Evolutionary conservation across 345 rosid species (phyloP).

Genomic region (Schrenkiella parvula): DNA sequence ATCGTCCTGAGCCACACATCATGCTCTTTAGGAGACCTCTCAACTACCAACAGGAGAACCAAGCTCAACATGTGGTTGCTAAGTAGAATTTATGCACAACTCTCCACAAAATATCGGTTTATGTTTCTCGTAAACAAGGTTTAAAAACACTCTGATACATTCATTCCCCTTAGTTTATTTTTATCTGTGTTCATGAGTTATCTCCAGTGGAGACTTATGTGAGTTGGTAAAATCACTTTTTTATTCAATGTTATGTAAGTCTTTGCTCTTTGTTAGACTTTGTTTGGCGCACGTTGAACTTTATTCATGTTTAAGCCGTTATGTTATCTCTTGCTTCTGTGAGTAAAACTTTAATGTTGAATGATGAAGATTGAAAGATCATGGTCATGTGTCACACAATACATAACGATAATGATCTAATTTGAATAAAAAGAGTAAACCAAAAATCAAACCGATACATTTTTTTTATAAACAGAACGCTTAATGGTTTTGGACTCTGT

Average conservation of each 20-base stretch:
- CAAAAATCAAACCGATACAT: no score
- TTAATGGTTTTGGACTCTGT: no score
- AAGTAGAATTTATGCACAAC: slow-evolving; percentile 34
- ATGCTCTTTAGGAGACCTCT: slow-evolving; percentile 94
- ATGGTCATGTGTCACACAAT: no score
- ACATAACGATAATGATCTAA: no score
- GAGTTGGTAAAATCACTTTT: neutral
- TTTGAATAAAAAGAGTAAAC: no score
- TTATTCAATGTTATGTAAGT: neutral
- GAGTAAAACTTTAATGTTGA: no score
- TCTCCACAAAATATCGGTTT: neutral
- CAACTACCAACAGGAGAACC: slow-evolving; percentile 80
- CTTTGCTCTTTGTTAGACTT: neutral
- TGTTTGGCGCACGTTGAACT: neutral
- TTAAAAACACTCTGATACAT: neutral
- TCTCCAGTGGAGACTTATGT: slow-evolving; percentile 9
- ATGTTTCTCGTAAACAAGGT: slow-evolving; percentile 26
- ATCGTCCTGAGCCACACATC: slow-evolving; percentile 98
- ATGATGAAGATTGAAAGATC: no score
- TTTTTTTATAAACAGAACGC: no score
- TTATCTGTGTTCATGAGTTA: neutral
- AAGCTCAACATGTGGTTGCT: slow-evolving; percentile 45
- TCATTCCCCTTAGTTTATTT: neutral
- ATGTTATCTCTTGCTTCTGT: neutral
- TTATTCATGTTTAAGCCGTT: neutral